These are phyloP conservation scores for Aspergillus sp. DNA, from an alignment of 2,329 filamentous ascomycete genomes.

Conservation along the genomic window DNA sequence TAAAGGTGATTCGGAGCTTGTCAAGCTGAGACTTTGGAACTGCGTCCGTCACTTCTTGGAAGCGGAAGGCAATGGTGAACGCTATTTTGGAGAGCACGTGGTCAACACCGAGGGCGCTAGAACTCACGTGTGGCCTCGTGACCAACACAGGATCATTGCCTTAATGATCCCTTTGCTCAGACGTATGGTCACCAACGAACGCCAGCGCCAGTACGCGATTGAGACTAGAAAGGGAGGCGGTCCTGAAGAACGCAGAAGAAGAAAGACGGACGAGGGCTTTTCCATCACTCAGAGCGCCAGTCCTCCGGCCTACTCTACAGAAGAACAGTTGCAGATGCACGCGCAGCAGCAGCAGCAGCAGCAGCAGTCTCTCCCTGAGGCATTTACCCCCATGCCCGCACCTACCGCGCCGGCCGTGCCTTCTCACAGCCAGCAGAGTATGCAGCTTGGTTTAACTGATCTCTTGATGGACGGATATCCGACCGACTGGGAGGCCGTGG, in stretches of 20 bases:
- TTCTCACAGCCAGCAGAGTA: conserved; percentile 13
- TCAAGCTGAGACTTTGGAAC: conserved; percentile 49
- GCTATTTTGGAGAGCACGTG: conserved; percentile 44
- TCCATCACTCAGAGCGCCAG: conserved; percentile 18
- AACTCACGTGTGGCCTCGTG: conserved; percentile 46
- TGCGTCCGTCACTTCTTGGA: conserved; percentile 49
- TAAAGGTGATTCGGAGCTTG: conserved; percentile 49
- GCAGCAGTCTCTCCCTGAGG: conserved; percentile 15
- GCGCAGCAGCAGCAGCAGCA: conserved; percentile 15
- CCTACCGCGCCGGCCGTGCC: conserved; percentile 14
- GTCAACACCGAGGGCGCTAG: conserved; percentile 32
- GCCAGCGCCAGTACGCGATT: conserved; percentile 50
- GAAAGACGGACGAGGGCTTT: conserved; percentile 28
- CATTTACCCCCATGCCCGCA: conserved; percentile 9
- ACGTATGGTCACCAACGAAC: conserved; percentile 53
- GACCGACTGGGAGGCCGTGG: conserved; percentile 31
- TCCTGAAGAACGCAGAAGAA: conserved; percentile 29
- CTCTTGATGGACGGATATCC: conserved; percentile 32
- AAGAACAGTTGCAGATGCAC: conserved; percentile 27
- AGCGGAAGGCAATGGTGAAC: conserved; percentile 43
- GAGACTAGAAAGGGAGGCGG: conserved; percentile 45
- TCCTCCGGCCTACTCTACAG: conserved; percentile 16
- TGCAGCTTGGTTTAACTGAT: conserved; percentile 28
- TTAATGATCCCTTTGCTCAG: conserved; percentile 50
- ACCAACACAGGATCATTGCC: conserved; percentile 49